phyloP scores from a whole-genome alignment of 805 yeast genomes.

The Candida adriatica region DNA sequence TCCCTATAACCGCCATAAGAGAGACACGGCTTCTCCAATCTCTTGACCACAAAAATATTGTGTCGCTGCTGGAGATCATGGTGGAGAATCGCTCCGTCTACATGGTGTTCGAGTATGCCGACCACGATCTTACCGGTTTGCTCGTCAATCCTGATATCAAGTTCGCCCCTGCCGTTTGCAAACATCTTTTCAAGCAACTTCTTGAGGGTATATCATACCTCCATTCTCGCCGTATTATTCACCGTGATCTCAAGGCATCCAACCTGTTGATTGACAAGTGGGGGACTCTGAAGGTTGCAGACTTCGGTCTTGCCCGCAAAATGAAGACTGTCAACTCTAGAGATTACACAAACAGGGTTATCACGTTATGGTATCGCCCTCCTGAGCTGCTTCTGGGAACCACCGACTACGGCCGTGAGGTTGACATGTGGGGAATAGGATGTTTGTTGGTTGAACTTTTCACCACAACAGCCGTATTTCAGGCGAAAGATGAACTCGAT shows the following conservation, averaged over 20 bases:
- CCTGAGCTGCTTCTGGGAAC: constrained; percentile 90
- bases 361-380: constrained; percentile 96
- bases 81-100: constrained; percentile 64
- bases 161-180: constrained; percentile 57
- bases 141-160: constrained; percentile 65
- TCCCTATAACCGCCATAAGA: constrained; percentile 92
- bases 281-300: constrained; percentile 68
- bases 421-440: constrained; percentile 97
- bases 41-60: constrained; percentile 74
- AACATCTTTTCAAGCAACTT: constrained; percentile 58
- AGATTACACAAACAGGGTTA: constrained; percentile 91
- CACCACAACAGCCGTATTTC: constrained; percentile 69
- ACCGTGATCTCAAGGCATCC: constrained; percentile 79
- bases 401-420: constrained; percentile 83
- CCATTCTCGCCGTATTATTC: constrained; percentile 63
- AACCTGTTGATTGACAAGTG: constrained; percentile 58
- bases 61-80: constrained; percentile 84
- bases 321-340: constrained; percentile 51
- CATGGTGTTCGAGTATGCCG: constrained; percentile 92
- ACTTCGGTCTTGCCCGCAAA: constrained; percentile 74
- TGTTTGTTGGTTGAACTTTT: constrained; percentile 82
- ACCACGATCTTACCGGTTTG: constrained; percentile 88
- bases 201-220: constrained; percentile 63
- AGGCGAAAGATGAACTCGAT: constrained; percentile 82
- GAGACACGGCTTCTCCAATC: constrained; percentile 83